A percentile compares a stretch with the other conserved stretches of the same genome.
phyloP scores from a whole-genome alignment of 306 rosid species.

The Quercus mongolica region DNA sequence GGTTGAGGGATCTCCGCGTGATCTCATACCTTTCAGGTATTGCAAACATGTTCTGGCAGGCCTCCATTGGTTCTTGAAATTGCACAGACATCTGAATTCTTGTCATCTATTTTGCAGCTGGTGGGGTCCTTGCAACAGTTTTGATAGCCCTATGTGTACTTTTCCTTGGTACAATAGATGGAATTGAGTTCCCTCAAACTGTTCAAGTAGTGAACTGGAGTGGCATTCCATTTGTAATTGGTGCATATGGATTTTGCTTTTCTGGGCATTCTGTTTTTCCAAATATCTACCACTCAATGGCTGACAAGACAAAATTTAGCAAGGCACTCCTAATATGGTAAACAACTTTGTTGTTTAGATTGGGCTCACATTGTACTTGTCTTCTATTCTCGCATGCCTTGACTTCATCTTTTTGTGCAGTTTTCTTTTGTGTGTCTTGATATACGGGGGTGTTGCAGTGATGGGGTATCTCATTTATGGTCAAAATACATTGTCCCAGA shows the following conservation, averaged over 20 bases:
- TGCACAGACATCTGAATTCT: constrained; percentile 7
- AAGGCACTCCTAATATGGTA: constrained; percentile 47
- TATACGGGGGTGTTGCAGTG: constrained; percentile 61
- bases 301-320: constrained; percentile 58
- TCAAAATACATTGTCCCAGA: constrained; percentile 57
- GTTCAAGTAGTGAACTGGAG: constrained; percentile 51
- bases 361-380: not conserved
- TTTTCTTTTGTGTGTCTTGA: constrained; percentile 47
- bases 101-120: constrained; percentile 52
- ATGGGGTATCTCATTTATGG: constrained; percentile 81
- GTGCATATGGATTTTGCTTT: constrained; percentile 74
- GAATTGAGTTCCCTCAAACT: constrained; percentile 58
- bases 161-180: constrained; percentile 52
- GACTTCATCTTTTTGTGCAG: constrained; percentile 35
- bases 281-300: constrained; percentile 84
- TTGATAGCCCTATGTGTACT: constrained; percentile 48
- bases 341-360: not conserved
- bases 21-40: constrained; percentile 77
- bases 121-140: constrained; percentile 59
- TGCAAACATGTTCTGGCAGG: constrained; percentile 9
- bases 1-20: constrained; percentile 72
- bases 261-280: constrained; percentile 85
- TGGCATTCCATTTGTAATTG: constrained; percentile 77
- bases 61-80: constrained; percentile 1
- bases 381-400: constrained; percentile 8